These are phyloP conservation scores for Hibiscus tridactylites DNA, from an alignment of 345 rosid species.

Conservation along the genomic window DNA sequence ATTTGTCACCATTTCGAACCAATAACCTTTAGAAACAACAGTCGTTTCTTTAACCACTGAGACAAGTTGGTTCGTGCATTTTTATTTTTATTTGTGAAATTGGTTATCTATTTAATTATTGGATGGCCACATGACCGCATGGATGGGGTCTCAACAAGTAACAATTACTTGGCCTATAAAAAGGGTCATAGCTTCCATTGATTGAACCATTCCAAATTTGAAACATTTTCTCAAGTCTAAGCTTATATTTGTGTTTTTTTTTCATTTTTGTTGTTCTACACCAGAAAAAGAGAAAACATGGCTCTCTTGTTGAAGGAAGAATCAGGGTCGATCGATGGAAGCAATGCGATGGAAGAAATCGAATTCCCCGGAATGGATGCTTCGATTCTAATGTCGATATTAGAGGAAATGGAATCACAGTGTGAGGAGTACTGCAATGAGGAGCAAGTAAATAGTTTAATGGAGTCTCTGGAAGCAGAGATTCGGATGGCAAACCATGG, in stretches of 20 bases:
- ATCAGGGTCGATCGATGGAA: background rate
- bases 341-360: background rate
- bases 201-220: background rate
- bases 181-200: background rate
- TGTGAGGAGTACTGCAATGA: conserved; percentile 1
- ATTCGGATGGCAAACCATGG: background rate
- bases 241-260: background rate
- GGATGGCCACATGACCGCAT: background rate
- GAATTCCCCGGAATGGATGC: background rate
- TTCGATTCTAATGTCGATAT: background rate
- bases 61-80: background rate
- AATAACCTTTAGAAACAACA: no score
- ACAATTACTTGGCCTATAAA: background rate
- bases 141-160: background rate
- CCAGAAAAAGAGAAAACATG: background rate
- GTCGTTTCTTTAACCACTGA: no score
- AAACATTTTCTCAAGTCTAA: background rate
- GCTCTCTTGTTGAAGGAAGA: background rate
- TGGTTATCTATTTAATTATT: background rate
- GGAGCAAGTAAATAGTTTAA: background rate
- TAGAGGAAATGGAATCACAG: conserved; percentile 1
- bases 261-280: background rate
- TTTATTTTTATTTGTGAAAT: background rate
- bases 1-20: background rate
- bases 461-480: conserved; percentile 2